Conservation (phyloP, 768 basidiomycete genomes). For the Trametes villosa region DNA sequence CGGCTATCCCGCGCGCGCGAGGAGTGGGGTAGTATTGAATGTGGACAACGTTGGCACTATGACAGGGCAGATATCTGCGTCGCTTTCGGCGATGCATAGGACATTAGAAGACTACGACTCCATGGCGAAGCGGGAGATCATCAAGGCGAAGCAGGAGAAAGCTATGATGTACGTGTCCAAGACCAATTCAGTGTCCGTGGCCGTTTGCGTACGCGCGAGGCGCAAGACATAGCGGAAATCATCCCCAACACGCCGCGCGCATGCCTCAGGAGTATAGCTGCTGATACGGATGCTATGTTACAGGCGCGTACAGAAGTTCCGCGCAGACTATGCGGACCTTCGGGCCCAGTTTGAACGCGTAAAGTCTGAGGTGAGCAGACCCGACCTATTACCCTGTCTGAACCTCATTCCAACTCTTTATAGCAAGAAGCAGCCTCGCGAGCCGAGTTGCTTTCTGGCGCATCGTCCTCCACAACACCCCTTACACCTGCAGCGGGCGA, state of each 20-base stretch:
- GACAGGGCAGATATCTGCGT: constrained; percentile 96
- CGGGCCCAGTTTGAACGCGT: constrained; percentile 80
- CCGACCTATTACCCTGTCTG: constrained; percentile 24
- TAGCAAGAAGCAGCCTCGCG: constrained; percentile 67
- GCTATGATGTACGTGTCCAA: constrained; percentile 72
- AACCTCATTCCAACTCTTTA: not conserved
- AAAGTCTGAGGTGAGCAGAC: constrained; percentile 56
- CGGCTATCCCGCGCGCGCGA: not conserved
- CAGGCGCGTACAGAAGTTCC: constrained; percentile 93
- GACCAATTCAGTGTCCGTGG: too few species aligned
- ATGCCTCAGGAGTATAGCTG: not conserved
- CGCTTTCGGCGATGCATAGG: constrained; percentile 89
- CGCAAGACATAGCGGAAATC: not conserved
- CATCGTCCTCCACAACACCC: constrained; percentile 42
- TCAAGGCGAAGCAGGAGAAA: constrained; percentile 96
- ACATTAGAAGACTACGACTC: constrained; percentile 98
- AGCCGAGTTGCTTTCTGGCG: constrained; percentile 62
- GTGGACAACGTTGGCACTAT: constrained; percentile 18
- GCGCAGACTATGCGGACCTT: constrained; percentile 83
- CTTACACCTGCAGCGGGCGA: constrained; percentile 54
- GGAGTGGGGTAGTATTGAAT: not conserved
- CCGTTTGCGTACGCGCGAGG: not conserved
- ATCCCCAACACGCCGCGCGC: not conserved
- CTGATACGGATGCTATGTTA: not conserved
- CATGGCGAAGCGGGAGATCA: constrained; percentile 95